Conservation (phyloP, 768 basidiomycete genomes). For the Mycena pura region DNA sequence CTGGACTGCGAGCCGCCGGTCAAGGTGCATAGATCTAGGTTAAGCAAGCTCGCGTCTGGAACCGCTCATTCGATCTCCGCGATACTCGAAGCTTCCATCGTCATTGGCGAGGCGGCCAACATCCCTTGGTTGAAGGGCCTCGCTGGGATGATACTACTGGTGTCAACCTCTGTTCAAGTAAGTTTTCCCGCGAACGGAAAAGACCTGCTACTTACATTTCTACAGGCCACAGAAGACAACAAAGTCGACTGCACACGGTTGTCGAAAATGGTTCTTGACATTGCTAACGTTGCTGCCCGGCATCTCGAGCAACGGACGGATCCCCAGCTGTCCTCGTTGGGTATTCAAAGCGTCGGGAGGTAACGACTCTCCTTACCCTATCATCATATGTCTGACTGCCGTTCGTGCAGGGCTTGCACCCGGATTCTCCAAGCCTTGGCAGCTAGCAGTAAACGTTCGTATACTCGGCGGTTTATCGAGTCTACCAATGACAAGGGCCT, state of each 20-base stretch:
- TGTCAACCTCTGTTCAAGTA: slow-evolving; percentile 26
- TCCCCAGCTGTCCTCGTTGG: slow-evolving; percentile 3
- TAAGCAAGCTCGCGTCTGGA: slow-evolving; percentile 19
- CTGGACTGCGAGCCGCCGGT: slow-evolving; percentile 15
- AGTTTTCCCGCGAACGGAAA: neutral
- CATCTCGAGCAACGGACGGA: slow-evolving; percentile 1
- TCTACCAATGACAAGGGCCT: slow-evolving; percentile 6
- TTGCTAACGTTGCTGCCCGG: slow-evolving; percentile 9
- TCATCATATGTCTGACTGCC: neutral
- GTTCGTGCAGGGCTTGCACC: slow-evolving; percentile 6
- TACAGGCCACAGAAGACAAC: slow-evolving; percentile 26
- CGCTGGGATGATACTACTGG: slow-evolving; percentile 23
- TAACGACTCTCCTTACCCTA: neutral
- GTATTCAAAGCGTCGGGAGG: slow-evolving; percentile 9
- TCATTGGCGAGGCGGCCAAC: slow-evolving; percentile 25
- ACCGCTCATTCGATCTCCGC: slow-evolving; percentile 17
- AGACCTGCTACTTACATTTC: neutral
- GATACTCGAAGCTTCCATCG: slow-evolving; percentile 11
- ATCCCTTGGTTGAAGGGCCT: slow-evolving; percentile 28
- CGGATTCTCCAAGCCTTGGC: slow-evolving; percentile 23
- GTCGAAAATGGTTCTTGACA: slow-evolving; percentile 19
- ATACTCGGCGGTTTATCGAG: slow-evolving; percentile 18
- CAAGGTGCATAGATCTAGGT: slow-evolving; percentile 15
- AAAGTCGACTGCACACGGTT: slow-evolving; percentile 19
- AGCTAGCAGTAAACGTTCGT: slow-evolving; percentile 8